phyloP scores from a whole-genome alignment of 805 yeast species.

The Saccharomycopsis schoenii region DNA sequence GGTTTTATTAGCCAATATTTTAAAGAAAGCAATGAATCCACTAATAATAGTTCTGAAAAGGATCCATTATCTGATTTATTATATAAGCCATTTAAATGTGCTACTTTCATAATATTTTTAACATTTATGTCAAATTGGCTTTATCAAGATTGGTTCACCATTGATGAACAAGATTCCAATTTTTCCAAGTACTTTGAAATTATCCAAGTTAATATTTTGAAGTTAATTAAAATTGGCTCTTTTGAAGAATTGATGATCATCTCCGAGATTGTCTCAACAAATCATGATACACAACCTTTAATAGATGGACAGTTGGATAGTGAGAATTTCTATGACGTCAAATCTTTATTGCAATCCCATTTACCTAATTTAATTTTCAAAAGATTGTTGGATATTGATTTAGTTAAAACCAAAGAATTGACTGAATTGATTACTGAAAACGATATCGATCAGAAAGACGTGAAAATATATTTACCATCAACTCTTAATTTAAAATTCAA shows the following conservation, averaged over 20 bases:
- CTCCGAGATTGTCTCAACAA: slow-evolving; percentile 42
- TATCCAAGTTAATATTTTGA: slow-evolving; percentile 10
- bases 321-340: slow-evolving; percentile 51
- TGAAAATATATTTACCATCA: slow-evolving; percentile 12
- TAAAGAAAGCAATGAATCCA: not conserved
- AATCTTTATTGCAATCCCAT: slow-evolving; percentile 56
- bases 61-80: slow-evolving; percentile 1
- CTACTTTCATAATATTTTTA: slow-evolving; percentile 8
- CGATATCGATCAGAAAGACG: not conserved
- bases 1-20: slow-evolving; percentile 4
- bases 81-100: slow-evolving; percentile 8
- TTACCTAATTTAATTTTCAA: slow-evolving; percentile 48
- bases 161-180: slow-evolving; percentile 11
- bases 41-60: not conserved
- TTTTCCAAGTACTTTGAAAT: slow-evolving; percentile 12
- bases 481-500: not conserved
- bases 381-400: slow-evolving; percentile 42
- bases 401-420: slow-evolving; percentile 29
- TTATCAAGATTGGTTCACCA: slow-evolving; percentile 11
- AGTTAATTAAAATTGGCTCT: slow-evolving; percentile 36
- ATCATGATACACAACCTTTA: slow-evolving; percentile 20
- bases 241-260: slow-evolving; percentile 56
- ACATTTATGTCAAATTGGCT: slow-evolving; percentile 16
- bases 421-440: slow-evolving; percentile 20
- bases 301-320: slow-evolving; percentile 26